Evolutionary conservation across 495 filamentous ascomycete genomes (phyloP), one percentile per base, ranked within the genome.

Genomic region (Bombardia bombarda): DNA sequence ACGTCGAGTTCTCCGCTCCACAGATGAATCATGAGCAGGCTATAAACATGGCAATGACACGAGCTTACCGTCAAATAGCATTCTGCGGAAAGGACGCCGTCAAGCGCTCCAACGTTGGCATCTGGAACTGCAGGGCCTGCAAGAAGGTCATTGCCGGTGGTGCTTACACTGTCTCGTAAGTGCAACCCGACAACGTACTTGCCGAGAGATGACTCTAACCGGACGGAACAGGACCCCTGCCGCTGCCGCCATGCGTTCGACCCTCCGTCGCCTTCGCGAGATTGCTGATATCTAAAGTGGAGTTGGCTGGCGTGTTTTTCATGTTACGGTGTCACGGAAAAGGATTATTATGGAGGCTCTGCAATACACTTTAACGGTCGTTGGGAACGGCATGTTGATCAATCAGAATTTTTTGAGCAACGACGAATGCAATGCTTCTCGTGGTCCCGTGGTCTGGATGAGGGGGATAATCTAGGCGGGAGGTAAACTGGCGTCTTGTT

Each of bases 41-140:
- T 4, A 14, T 16, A n/a, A n/a, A n/a, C n/a, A n/a, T n/a, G n/a
- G n/a, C n/a, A n/a, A n/a, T n/a, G n/a, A n/a, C n/a, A n/a, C n/a
- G n/a, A 5, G 20, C 35, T 32, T 39, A 6, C 4, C 25, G 9
- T 38, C n/a, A 18, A 25, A 32, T 13, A 58, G 84, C 87, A 39
- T 92, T 93, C 80, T 95, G 90, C 81, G 90, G 89, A 54, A 95
- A 95, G 79, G 82, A 77, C 70, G 84, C 82, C 48, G 92, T 98
- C 55, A 92, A 92, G 79, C 80, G 92, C 51, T 73, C 86, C 52
- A 79, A 87, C 41, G 86, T 93, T 56, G 93, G 92, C 58, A 97
- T 97, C 78, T 96, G 92, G 92, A 45, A n/a, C 68, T 98, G 92
- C 82, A 84, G 78, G 72, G 75, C 82, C 21, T 95, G 89, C 80